Percentiles rank a stretch among this genome's conserved stretches.
Evolutionary conservation across 441 rosid species (phyloP).

Genomic region (Daphne laureola): DNA sequence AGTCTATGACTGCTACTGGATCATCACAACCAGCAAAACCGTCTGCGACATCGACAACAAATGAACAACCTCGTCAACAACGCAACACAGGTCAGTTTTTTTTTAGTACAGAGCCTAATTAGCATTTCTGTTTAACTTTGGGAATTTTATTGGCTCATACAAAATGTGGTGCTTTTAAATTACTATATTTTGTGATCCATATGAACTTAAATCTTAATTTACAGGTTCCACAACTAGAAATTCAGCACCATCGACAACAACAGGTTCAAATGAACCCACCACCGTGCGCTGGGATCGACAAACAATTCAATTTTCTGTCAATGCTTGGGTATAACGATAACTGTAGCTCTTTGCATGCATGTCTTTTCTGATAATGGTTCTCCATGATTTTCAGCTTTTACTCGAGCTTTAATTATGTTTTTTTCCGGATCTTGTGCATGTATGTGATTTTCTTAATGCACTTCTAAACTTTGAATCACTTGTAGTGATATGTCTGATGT

Average conservation of each 20-base stretch:
- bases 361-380: neutral
- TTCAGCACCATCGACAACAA: slow-evolving; percentile 48
- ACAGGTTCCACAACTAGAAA: slow-evolving; percentile 66
- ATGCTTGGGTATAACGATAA: slow-evolving; percentile 72
- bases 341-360: neutral
- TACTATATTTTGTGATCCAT: neutral
- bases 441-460: neutral
- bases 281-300: slow-evolving; percentile 77
- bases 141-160: neutral
- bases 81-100: slow-evolving; percentile 47
- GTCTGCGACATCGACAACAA: slow-evolving; percentile 39
- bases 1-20: slow-evolving; percentile 54
- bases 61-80: slow-evolving; percentile 40
- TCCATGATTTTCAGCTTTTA: neutral
- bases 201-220: slow-evolving; percentile 11
- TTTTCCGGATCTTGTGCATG: neutral
- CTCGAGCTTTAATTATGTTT: neutral
- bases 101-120: too few species aligned
- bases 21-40: slow-evolving; percentile 65
- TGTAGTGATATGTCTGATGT: too few species aligned
- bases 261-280: slow-evolving; percentile 49
- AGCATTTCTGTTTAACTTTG: neutral
- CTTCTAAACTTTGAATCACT: too few species aligned
- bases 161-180: neutral
- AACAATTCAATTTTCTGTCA: slow-evolving; percentile 90